These are phyloP conservation scores for Serendipita vermifera DNA, from an alignment of 768 basidiomycete species.

Conservation along the genomic window DNA sequence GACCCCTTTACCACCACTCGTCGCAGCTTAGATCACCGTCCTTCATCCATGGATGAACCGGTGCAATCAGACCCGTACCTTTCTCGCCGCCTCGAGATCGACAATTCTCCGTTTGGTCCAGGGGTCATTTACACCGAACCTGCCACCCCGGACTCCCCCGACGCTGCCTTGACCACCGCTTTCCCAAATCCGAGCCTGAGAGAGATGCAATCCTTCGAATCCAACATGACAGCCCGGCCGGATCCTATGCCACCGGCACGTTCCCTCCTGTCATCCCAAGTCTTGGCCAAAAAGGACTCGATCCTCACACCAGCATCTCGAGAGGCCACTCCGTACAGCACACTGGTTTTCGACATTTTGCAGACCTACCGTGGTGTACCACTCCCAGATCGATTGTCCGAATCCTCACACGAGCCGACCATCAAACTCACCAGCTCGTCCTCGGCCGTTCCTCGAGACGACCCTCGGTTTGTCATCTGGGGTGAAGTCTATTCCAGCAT, in stretches of 20 bases:
- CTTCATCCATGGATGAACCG: slow-evolving; percentile 30
- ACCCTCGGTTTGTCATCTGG: slow-evolving; percentile 89
- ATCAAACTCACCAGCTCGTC: slow-evolving; percentile 44
- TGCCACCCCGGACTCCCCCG: slow-evolving; percentile 5
- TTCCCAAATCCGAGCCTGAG: slow-evolving; percentile 47
- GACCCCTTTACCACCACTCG: slow-evolving; percentile 2
- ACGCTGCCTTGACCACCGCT: slow-evolving; percentile 21
- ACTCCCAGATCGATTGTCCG: slow-evolving; percentile 49
- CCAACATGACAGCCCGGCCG: slow-evolving; percentile 53
- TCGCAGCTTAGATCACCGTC: slow-evolving; percentile 45
- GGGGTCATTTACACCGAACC: slow-evolving; percentile 10
- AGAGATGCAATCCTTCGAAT: slow-evolving; percentile 82
- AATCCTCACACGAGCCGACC: slow-evolving; percentile 47
- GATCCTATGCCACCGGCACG: slow-evolving; percentile 9
- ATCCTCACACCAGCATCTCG: slow-evolving; percentile 31
- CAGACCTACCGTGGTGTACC: slow-evolving; percentile 71
- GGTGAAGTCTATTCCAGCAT: slow-evolving; percentile 39
- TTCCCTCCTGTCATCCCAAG: not conserved
- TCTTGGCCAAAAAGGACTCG: slow-evolving; percentile 15
- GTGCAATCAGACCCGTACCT: slow-evolving; percentile 14
- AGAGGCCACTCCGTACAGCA: slow-evolving; percentile 23
- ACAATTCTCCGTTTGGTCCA: slow-evolving; percentile 10
- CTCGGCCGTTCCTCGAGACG: slow-evolving; percentile 51
- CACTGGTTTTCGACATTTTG: slow-evolving; percentile 66
- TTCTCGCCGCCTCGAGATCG: slow-evolving; percentile 4